A percentile compares a stretch with the other conserved stretches of the same genome.
Conservation (phyloP, 306 rosid species). For the Cyamopsis tetragonoloba region DNA sequence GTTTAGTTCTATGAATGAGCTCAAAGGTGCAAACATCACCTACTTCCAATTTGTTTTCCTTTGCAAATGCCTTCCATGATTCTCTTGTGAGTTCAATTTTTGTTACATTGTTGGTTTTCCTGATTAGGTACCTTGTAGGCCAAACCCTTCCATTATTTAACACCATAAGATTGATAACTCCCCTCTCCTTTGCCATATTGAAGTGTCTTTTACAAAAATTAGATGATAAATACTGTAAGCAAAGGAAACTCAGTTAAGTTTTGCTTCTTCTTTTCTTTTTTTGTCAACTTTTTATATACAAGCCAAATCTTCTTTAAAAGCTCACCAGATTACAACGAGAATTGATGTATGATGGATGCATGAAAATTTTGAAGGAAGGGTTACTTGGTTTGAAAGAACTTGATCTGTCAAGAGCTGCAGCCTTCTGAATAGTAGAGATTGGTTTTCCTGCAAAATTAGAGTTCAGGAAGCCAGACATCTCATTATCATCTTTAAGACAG, state of each 20-base stretch:
- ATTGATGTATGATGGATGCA: background rate
- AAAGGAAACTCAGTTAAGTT: background rate
- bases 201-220: background rate
- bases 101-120: accelerated
- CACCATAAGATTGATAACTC: background rate
- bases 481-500: no score
- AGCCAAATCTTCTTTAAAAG: background rate
- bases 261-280: no score
- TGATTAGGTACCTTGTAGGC: background rate
- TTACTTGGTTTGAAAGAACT: slow-evolving; percentile 4
- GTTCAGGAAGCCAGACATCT: background rate
- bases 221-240: background rate
- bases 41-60: slow-evolving; percentile 13
- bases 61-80: slow-evolving; percentile 34
- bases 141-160: background rate
- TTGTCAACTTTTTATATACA: no score
- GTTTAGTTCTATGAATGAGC: background rate
- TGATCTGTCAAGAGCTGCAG: slow-evolving; percentile 14
- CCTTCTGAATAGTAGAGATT: background rate
- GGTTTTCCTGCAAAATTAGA: background rate
- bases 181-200: background rate
- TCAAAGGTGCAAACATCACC: slow-evolving; percentile 29
- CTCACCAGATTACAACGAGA: background rate
- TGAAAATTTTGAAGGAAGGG: slow-evolving; percentile 1
- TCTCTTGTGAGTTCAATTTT: background rate